phyloP scores from a whole-genome alignment of 208 protist species.

The Vickermania spadyakhi region DNA sequence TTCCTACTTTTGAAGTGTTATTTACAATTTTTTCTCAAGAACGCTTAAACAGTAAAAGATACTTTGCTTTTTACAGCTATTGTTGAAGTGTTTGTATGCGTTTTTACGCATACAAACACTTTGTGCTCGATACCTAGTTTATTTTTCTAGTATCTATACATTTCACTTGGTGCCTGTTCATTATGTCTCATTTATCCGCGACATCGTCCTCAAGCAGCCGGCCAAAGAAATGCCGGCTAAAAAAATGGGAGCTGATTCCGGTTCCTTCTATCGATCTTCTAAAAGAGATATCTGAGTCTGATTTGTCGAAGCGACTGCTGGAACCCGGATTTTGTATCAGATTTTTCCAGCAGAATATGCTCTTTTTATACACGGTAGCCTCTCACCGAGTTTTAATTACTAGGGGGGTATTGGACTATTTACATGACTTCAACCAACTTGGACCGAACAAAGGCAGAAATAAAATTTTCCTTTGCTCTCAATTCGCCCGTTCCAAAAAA shows the following conservation, averaged over 20 bases:
- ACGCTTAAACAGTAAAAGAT: too few relatives aligned
- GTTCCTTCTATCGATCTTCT: conserved; percentile 52
- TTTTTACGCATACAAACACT: too few relatives aligned
- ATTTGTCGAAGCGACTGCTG: conserved; percentile 22
- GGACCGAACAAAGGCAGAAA: conserved; percentile 71
- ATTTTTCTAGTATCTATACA: too few relatives aligned
- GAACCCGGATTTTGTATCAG: conserved; percentile 57
- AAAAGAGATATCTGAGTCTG: conserved; percentile 20
- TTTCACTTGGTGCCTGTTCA: conserved; percentile 2
- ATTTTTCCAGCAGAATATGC: conserved; percentile 68
- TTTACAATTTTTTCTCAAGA: too few relatives aligned
- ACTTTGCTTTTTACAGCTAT: too few relatives aligned
- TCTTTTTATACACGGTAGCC: conserved; percentile 50
- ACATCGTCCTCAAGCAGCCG: conserved; percentile 2
- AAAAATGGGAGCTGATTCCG: conserved; percentile 53
- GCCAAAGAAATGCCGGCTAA: conserved; percentile 28
- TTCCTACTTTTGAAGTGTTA: too few relatives aligned
- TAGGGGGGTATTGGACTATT: conserved; percentile 60
- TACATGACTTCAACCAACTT: conserved; percentile 69
- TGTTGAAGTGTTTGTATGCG: too few relatives aligned
- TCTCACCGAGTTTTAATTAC: conserved; percentile 48
- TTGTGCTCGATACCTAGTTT: too few relatives aligned
- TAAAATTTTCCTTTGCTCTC: conserved; percentile 58
- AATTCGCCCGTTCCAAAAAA: conserved; percentile 26
- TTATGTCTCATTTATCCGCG: conserved; percentile 1